Conservation (phyloP, 257 asterid genomes). For the Catharanthus roseus region DNA sequence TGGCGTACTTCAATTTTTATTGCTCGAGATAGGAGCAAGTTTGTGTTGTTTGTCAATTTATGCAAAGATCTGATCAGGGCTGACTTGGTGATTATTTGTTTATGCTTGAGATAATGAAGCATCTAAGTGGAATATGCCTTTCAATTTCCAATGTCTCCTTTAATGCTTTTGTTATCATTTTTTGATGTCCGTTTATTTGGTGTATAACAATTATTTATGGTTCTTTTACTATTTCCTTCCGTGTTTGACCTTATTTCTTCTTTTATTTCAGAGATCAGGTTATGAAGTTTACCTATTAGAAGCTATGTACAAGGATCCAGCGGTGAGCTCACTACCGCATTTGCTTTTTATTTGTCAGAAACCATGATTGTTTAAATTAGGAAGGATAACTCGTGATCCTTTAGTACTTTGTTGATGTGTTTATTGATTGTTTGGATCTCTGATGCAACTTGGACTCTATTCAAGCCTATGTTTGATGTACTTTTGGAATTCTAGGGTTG, state of each 20-base stretch:
- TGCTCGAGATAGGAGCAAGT: neutral
- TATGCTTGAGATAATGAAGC: neutral
- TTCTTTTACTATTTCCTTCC: slow-evolving; percentile 9
- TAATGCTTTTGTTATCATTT: neutral
- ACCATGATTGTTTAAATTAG: neutral
- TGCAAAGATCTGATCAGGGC: neutral
- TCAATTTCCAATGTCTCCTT: neutral
- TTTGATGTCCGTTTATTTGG: slow-evolving; percentile 2
- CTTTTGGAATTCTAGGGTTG: slow-evolving; percentile 65
- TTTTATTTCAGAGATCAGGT: slow-evolving; percentile 84
- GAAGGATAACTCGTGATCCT: neutral
- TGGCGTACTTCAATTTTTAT: neutral
- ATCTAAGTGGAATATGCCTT: neutral
- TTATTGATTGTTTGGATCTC: neutral
- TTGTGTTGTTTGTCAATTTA: neutral
- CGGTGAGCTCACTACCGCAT: slow-evolving; percentile 41
- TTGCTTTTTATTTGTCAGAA: slow-evolving; percentile 8
- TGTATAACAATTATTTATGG: neutral
- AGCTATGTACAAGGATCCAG: slow-evolving; percentile 94
- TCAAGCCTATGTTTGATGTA: neutral
- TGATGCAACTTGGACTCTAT: neutral
- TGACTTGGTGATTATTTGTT: neutral
- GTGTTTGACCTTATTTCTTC: slow-evolving; percentile 18
- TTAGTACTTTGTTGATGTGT: neutral
- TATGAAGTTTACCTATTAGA: slow-evolving; percentile 93